phyloP scores from a whole-genome alignment of 2,329 filamentous ascomycete genomes.

The Cercospora citrullina region DNA sequence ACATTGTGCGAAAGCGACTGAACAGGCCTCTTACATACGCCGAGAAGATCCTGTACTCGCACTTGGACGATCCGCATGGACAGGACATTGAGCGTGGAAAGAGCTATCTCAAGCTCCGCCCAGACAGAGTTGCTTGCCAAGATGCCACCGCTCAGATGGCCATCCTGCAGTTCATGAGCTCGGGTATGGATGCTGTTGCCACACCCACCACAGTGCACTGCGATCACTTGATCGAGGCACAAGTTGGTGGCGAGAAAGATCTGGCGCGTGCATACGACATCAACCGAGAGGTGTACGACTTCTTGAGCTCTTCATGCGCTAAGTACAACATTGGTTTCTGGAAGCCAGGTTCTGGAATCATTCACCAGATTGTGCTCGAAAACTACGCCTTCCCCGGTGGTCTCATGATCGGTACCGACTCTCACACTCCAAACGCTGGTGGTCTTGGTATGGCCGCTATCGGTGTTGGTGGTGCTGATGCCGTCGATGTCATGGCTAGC shows the following conservation, averaged over 20 bases:
- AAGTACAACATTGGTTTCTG: slow-evolving; percentile 99
- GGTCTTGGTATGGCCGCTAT: slow-evolving; percentile 91
- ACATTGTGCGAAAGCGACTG: slow-evolving; percentile 82
- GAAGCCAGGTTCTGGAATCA: slow-evolving; percentile 97
- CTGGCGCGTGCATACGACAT: slow-evolving; percentile 83
- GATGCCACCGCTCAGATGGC: slow-evolving; percentile 99
- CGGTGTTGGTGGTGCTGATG: slow-evolving; percentile 96
- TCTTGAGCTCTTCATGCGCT: slow-evolving; percentile 87
- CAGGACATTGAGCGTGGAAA: slow-evolving; percentile 95
- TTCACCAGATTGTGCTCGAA: slow-evolving; percentile 92
- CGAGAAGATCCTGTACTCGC: slow-evolving; percentile 99
- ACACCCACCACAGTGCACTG: slow-evolving; percentile 97
- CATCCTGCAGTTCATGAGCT: slow-evolving; percentile 99
- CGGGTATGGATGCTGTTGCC: slow-evolving; percentile 91
- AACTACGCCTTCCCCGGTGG: slow-evolving; percentile 99
- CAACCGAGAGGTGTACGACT: slow-evolving; percentile 96
- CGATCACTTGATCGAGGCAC: slow-evolving; percentile 98
- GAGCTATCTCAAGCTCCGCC: slow-evolving; percentile 94
- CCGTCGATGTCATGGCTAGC: slow-evolving; percentile 96
- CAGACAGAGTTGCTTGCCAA: slow-evolving; percentile 97
- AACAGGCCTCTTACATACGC: slow-evolving; percentile 83
- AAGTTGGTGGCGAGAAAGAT: slow-evolving; percentile 91
- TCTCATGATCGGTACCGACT: slow-evolving; percentile 96
- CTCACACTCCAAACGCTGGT: slow-evolving; percentile 95
- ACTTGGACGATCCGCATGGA: slow-evolving; percentile 92